Conservation (phyloP, 139 green algal species). For the Zygnema circumcarinatum region DNA sequence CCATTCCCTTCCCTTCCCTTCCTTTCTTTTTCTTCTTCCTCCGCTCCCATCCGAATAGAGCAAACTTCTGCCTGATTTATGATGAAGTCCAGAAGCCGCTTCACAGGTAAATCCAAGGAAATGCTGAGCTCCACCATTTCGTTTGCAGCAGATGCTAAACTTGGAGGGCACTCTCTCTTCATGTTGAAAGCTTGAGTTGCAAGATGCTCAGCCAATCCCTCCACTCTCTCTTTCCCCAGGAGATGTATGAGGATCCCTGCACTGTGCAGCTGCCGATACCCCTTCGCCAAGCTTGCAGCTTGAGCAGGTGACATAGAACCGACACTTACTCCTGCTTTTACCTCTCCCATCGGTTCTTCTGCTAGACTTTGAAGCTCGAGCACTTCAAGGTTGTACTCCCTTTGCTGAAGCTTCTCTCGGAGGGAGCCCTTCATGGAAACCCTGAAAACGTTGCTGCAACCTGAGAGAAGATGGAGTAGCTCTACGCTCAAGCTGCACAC, state of each 20-base stretch:
- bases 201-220: neutral
- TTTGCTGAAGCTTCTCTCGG: neutral
- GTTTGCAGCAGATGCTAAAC: neutral
- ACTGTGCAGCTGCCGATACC: neutral
- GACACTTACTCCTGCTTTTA: neutral
- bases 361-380: neutral
- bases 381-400: neutral
- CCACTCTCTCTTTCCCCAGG: neutral
- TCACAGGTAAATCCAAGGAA: neutral
- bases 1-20: constrained; percentile 19
- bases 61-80: neutral
- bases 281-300: neutral
- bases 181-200: neutral
- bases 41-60: neutral
- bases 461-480: neutral
- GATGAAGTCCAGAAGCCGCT: neutral
- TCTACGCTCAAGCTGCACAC: neutral
- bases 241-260: neutral
- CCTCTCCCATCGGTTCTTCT: neutral
- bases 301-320: neutral
- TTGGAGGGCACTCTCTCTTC: neutral
- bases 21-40: constrained; percentile 4
- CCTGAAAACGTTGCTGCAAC: neutral
- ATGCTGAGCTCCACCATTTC: constrained; percentile 6
- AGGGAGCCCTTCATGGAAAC: neutral